These are phyloP conservation scores for Extremus antarcticus DNA, from an alignment of 495 filamentous ascomycete genomes.

Conservation along the genomic window DNA sequence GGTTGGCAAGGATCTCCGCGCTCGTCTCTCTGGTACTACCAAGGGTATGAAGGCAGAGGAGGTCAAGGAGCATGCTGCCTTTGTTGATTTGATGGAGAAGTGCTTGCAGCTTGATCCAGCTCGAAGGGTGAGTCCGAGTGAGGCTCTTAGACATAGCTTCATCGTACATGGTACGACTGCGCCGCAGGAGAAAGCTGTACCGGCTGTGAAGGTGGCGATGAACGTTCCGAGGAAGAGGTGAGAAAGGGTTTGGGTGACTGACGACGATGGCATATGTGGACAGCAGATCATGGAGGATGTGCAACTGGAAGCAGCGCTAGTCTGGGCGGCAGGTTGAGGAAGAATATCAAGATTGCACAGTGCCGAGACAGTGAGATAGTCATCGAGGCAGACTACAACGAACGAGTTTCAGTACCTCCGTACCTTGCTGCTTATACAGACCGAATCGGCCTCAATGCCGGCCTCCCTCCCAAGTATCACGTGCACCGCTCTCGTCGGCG, in stretches of 20 bases:
- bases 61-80: conserved; percentile 64
- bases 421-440: too few relatives aligned
- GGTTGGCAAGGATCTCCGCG: conserved; percentile 56
- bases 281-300: too few relatives aligned
- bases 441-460: too few relatives aligned
- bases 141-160: conserved; percentile 85
- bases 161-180: conserved; percentile 26
- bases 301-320: too few relatives aligned
- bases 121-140: conserved; percentile 73
- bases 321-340: too few relatives aligned
- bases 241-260: not conserved
- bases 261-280: too few relatives aligned
- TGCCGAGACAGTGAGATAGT: too few relatives aligned
- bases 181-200: conserved; percentile 5
- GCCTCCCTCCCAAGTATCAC: too few relatives aligned
- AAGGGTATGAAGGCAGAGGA: conserved; percentile 65
- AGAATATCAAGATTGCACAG: too few relatives aligned
- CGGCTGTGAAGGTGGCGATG: conserved; percentile 9
- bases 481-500: too few relatives aligned
- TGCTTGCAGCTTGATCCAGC: conserved; percentile 89
- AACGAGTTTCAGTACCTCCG: too few relatives aligned
- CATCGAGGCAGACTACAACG: too few relatives aligned
- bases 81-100: conserved; percentile 75
- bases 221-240: conserved; percentile 6
- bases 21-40: conserved; percentile 60